Evolutionary conservation across 2,329 filamentous ascomycete genomes (phyloP).

Genomic region (Sclerotinia minor): DNA sequence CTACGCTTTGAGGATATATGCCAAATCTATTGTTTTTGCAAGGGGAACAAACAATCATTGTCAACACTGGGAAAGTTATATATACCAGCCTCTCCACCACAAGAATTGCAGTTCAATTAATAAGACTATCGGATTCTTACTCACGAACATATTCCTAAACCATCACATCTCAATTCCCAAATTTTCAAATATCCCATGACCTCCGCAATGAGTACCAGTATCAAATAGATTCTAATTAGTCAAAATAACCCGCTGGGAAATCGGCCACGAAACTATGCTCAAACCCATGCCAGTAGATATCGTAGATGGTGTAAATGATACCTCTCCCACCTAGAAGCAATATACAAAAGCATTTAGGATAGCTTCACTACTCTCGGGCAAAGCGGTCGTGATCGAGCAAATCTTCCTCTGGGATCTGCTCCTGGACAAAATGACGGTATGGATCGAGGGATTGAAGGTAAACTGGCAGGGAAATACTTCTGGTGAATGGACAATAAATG

Average conservation of each 20-base stretch:
- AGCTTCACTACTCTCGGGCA: background rate
- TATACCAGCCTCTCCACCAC: background rate
- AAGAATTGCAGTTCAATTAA: background rate
- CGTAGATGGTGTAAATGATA: too few species aligned
- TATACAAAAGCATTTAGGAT: background rate
- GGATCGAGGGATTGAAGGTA: constrained; percentile 4
- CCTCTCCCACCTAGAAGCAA: background rate
- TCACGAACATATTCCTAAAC: background rate
- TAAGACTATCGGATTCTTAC: background rate
- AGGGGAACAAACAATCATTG: background rate
- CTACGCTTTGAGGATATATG: background rate
- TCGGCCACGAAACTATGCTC: constrained; percentile 1
- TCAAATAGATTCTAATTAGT: background rate
- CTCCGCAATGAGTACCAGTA: background rate
- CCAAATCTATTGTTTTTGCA: background rate
- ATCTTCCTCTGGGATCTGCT: constrained; percentile 1
- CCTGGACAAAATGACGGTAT: constrained; percentile 7
- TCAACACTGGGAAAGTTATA: background rate
- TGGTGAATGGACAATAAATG: background rate
- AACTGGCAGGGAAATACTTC: background rate
- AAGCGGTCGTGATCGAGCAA: background rate
- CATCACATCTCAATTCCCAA: background rate
- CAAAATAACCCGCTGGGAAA: constrained; percentile 7
- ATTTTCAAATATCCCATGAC: background rate
- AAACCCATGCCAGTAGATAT: background rate